phyloP scores from a whole-genome alignment of 2,329 filamentous ascomycete genomes.

The Cryphonectria carpinicola region DNA sequence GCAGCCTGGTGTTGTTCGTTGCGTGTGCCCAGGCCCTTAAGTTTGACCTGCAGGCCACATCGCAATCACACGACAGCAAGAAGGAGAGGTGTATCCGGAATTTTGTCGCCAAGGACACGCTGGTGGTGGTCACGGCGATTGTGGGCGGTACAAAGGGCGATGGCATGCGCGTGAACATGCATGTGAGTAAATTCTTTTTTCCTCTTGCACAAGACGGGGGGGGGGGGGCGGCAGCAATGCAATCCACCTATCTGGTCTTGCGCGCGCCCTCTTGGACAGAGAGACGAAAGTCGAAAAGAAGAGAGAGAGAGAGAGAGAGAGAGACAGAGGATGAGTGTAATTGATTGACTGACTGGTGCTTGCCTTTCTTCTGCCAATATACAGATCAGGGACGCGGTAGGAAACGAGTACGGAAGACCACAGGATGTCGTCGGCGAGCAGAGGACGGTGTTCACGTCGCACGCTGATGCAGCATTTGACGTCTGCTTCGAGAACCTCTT shows the following conservation, averaged over 20 bases:
- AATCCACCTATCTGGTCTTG: too few relatives aligned
- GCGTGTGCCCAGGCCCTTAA: slow-evolving; percentile 73
- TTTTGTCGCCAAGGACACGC: slow-evolving; percentile 87
- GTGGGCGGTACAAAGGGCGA: slow-evolving; percentile 86
- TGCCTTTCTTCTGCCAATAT: slow-evolving; percentile 3
- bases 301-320: not conserved
- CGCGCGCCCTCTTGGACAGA: too few relatives aligned
- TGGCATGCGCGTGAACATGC: slow-evolving; percentile 91
- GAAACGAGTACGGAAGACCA: slow-evolving; percentile 92
- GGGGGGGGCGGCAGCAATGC: not conserved
- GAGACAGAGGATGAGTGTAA: slow-evolving; percentile 12
- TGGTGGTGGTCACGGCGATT: slow-evolving; percentile 93
- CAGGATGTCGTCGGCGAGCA: slow-evolving; percentile 92
- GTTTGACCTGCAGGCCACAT: slow-evolving; percentile 83
- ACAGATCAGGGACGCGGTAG: slow-evolving; percentile 91
- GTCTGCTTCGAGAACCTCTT: slow-evolving; percentile 93
- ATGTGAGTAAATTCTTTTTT: slow-evolving; percentile 59
- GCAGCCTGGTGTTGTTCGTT: slow-evolving; percentile 60
- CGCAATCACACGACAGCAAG: slow-evolving; percentile 59
- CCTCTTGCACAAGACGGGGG: not conserved
- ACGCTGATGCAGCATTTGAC: slow-evolving; percentile 90
- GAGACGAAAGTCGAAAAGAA: not conserved
- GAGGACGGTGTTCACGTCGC: slow-evolving; percentile 90
- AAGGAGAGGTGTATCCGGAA: slow-evolving; percentile 93
- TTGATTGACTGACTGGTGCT: not conserved